Percentiles rank a stretch among this genome's conserved stretches.
Conservation (phyloP, 805 yeast genomes). For the Yamadazyma philogaea region DNA sequence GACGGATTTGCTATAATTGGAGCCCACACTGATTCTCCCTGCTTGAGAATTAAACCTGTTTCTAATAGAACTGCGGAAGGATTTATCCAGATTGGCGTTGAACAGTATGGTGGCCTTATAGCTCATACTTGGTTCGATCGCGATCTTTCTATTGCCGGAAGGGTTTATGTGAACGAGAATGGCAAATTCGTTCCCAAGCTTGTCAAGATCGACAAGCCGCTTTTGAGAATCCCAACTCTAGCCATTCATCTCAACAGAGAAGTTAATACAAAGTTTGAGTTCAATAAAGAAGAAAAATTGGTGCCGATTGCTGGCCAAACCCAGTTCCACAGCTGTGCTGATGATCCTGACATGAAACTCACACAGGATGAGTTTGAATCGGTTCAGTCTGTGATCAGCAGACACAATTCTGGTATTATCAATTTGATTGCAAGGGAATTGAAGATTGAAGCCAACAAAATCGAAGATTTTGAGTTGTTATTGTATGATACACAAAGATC, state of each 20-base stretch:
- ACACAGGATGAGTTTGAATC: constrained; percentile 59
- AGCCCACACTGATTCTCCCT: constrained; percentile 95
- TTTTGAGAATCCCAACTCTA: constrained; percentile 87
- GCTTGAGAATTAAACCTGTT: constrained; percentile 82
- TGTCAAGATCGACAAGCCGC: constrained; percentile 77
- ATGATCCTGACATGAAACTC: constrained; percentile 46
- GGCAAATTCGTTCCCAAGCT: constrained; percentile 56
- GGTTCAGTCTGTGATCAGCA: constrained; percentile 57
- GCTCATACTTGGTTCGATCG: constrained; percentile 98
- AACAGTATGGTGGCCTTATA: constrained; percentile 91
- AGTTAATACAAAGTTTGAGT: constrained; percentile 74
- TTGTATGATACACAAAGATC: constrained; percentile 84
- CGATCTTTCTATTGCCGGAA: constrained; percentile 86
- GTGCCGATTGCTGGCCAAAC: constrained; percentile 77
- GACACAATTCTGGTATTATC: constrained; percentile 76
- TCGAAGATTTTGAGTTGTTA: constrained; percentile 87
- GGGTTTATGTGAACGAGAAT: constrained; percentile 62
- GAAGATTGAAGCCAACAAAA: constrained; percentile 47
- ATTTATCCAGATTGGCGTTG: constrained; percentile 86
- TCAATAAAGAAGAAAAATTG: constrained; percentile 83
- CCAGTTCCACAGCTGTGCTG: constrained; percentile 42
- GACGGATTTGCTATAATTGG: constrained; percentile 87
- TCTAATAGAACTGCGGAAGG: constrained; percentile 71
- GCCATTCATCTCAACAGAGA: constrained; percentile 89
- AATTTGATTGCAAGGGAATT: constrained; percentile 67